Percentiles rank a stretch among this genome's conserved stretches.
Conservation (phyloP, 305 asterid genomes). For the Fraxinus nigra region DNA sequence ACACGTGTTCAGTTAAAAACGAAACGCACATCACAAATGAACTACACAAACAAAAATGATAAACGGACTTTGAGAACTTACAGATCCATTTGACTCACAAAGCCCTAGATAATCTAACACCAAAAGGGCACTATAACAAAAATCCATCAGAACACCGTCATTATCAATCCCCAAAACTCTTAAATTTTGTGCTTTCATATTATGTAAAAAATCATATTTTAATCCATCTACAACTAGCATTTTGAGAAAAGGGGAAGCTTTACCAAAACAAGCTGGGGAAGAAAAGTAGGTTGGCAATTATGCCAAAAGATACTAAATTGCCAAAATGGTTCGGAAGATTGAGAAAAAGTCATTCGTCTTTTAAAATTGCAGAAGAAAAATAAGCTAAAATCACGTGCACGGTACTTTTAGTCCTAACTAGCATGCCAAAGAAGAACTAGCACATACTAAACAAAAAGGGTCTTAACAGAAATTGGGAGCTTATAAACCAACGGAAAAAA, state of each 20-base stretch:
- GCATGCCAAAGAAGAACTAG: background rate
- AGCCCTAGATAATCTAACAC: background rate
- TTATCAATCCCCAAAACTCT: background rate
- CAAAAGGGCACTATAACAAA: background rate
- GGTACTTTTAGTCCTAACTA: background rate
- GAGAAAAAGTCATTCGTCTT: background rate
- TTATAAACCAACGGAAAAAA: background rate
- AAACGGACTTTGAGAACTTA: background rate
- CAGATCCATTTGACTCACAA: background rate
- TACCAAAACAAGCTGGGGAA: background rate
- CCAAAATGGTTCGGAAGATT: background rate
- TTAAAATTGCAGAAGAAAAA: background rate
- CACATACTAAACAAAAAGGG: background rate
- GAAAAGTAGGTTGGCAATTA: background rate
- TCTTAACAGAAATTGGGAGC: background rate
- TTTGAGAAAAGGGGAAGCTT: constrained; percentile 1
- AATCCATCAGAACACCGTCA: background rate
- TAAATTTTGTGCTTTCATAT: background rate
- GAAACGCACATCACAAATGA: background rate
- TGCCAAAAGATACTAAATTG: background rate
- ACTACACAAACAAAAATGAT: background rate
- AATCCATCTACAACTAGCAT: background rate
- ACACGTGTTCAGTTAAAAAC: background rate
- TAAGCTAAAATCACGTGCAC: background rate
- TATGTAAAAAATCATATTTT: background rate